These are phyloP conservation scores for Thielaviopsis euricoi DNA, from an alignment of 2,329 filamentous ascomycete genomes.

Conservation along the genomic window DNA sequence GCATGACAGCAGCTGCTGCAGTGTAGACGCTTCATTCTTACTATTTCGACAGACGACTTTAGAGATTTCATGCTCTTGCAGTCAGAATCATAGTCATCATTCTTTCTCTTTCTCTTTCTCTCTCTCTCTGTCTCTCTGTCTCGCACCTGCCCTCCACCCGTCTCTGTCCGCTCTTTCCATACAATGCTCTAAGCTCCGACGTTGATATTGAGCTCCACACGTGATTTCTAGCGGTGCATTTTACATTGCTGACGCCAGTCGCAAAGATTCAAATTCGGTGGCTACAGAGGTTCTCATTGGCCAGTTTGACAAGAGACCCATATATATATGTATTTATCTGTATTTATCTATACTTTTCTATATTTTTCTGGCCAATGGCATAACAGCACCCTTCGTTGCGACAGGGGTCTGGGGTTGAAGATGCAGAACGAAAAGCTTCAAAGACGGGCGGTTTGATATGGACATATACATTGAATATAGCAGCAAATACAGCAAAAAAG, in stretches of 20 bases:
- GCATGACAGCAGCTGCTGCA: not conserved
- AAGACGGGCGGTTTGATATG: not conserved
- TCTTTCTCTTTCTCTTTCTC: no score
- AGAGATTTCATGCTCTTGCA: no score
- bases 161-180: no score
- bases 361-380: conserved; percentile 1
- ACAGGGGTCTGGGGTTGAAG: conserved; percentile 1
- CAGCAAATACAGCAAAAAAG: conserved; percentile 1
- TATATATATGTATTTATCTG: no score
- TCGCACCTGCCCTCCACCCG: no score
- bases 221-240: not conserved
- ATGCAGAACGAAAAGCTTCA: not conserved
- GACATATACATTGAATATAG: not conserved
- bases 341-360: no score
- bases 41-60: no score
- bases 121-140: no score
- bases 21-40: not conserved
- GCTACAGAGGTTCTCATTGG: not conserved
- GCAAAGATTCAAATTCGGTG: not conserved
- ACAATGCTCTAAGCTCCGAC: not conserved
- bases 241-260: not conserved
- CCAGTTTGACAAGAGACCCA: not conserved
- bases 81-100: no score
- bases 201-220: conserved; percentile 4
- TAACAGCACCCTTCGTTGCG: not conserved